Evolutionary conservation across 495 filamentous ascomycete genomes (phyloP).

Genomic region (Aspergillus coremiiformis): DNA sequence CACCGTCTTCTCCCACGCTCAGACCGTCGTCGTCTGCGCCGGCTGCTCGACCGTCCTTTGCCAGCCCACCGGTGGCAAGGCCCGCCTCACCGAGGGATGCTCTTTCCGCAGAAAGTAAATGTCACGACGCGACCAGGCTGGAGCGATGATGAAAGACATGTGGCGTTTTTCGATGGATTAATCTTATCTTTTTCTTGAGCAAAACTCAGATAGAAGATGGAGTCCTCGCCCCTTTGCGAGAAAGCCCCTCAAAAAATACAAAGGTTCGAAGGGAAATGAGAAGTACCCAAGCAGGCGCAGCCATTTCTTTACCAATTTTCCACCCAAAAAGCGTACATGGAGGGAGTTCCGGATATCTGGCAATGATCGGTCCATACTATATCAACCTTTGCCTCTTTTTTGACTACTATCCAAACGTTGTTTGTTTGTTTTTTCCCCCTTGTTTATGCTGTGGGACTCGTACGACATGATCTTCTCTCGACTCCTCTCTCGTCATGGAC

Average conservation of each 20-base stretch:
- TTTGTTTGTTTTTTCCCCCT: conserved; percentile 16
- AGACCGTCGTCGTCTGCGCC: conserved; percentile 98
- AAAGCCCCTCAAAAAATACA: conserved; percentile 32
- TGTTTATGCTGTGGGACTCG: neutral
- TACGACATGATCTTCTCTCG: neutral
- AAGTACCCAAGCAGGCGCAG: conserved; percentile 14
- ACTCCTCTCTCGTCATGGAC: neutral
- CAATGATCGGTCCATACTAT: conserved; percentile 43
- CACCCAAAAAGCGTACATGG: conserved; percentile 17
- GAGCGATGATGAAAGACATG: conserved; percentile 39
- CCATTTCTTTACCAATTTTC: conserved; percentile 1
- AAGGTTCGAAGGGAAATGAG: conserved; percentile 37
- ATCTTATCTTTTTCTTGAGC: conserved; percentile 38
- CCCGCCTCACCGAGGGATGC: conserved; percentile 94
- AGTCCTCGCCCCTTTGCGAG: conserved; percentile 38
- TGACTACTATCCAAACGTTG: conserved; percentile 17
- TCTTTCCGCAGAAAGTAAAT: conserved; percentile 99
- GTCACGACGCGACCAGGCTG: conserved; percentile 24
- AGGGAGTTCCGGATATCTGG: conserved; percentile 85
- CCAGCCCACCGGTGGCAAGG: conserved; percentile 98
- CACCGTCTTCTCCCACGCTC: conserved; percentile 99
- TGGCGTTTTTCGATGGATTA: conserved; percentile 45
- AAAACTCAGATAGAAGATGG: conserved; percentile 68
- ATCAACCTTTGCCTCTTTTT: conserved; percentile 34
- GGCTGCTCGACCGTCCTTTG: conserved; percentile 96